phyloP scores from a whole-genome alignment of 2,329 filamentous ascomycete species.

The Colletotrichum plurivorum region DNA sequence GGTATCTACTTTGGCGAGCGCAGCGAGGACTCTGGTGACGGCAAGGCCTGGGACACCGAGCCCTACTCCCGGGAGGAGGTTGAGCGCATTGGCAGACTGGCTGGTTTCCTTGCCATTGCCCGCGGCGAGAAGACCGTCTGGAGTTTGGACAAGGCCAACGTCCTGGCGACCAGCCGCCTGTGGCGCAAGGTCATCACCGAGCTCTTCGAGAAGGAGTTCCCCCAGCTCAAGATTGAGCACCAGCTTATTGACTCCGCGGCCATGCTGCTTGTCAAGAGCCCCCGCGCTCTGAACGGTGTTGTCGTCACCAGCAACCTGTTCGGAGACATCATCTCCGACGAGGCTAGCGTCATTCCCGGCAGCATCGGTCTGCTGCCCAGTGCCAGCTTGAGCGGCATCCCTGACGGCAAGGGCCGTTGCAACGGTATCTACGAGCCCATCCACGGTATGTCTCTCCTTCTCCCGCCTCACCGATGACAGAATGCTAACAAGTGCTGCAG shows the following conservation, averaged over 20 bases:
- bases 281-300: conserved; percentile 87
- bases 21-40: conserved; percentile 82
- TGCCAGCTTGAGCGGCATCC: conserved; percentile 88
- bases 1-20: conserved; percentile 97
- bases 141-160: conserved; percentile 96
- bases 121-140: conserved; percentile 79
- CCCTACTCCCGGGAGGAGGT: conserved; percentile 89
- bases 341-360: conserved; percentile 94
- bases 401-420: conserved; percentile 85
- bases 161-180: conserved; percentile 88
- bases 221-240: conserved; percentile 85
- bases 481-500: conserved; percentile 54
- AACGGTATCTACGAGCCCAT: conserved; percentile 99
- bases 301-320: conserved; percentile 95
- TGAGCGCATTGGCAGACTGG: conserved; percentile 87
- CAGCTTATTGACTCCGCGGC: conserved; percentile 97
- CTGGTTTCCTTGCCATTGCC: conserved; percentile 83
- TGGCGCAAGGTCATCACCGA: conserved; percentile 92
- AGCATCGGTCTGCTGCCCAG: conserved; percentile 90
- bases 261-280: conserved; percentile 98
- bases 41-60: conserved; percentile 85
- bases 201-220: conserved; percentile 90
- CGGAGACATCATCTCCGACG: conserved; percentile 95
- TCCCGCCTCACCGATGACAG: background rate
- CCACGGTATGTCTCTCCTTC: conserved; percentile 74